Evolutionary conservation across 306 rosid genomes (phyloP).

Genomic region (Pueraria montana): DNA sequence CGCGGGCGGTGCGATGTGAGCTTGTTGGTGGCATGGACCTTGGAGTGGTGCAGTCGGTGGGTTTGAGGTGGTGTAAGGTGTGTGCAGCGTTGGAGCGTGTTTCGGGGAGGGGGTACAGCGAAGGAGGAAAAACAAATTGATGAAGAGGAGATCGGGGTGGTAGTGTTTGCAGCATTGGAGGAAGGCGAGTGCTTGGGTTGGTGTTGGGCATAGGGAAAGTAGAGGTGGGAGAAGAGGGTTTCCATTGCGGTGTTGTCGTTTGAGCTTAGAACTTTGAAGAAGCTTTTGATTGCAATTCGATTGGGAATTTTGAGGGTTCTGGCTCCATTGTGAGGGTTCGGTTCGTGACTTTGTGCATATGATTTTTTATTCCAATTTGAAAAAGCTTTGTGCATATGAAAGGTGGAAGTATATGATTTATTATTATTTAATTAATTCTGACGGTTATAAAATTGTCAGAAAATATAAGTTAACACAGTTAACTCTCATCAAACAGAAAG

Average conservation of each 20-base stretch:
- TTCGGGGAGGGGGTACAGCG: background rate
- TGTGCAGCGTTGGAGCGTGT: constrained; percentile 54
- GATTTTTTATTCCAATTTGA: no score
- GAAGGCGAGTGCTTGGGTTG: constrained; percentile 37
- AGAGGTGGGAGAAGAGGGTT: constrained; percentile 35
- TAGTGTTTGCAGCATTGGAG: constrained; percentile 51
- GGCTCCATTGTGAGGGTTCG: background rate
- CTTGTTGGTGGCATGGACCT: no score
- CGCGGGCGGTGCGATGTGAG: no score
- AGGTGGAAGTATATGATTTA: no score
- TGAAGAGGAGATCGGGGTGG: constrained; percentile 54
- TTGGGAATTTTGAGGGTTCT: constrained; percentile 31
- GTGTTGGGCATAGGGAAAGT: background rate
- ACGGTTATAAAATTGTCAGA: no score
- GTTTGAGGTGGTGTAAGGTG: constrained; percentile 27
- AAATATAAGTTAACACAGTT: no score
- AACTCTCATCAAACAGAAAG: no score
- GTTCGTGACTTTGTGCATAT: no score
- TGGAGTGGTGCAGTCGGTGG: no score
- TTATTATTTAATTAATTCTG: no score
- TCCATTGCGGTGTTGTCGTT: constrained; percentile 52
- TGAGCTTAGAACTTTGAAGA: constrained; percentile 42
- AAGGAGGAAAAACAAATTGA: constrained; percentile 51
- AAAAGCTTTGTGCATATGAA: no score
- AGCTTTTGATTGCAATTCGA: constrained; percentile 40